These are phyloP conservation scores for Phaffomyces opuntiae DNA, from an alignment of 805 yeast genomes.

Conservation along the genomic window DNA sequence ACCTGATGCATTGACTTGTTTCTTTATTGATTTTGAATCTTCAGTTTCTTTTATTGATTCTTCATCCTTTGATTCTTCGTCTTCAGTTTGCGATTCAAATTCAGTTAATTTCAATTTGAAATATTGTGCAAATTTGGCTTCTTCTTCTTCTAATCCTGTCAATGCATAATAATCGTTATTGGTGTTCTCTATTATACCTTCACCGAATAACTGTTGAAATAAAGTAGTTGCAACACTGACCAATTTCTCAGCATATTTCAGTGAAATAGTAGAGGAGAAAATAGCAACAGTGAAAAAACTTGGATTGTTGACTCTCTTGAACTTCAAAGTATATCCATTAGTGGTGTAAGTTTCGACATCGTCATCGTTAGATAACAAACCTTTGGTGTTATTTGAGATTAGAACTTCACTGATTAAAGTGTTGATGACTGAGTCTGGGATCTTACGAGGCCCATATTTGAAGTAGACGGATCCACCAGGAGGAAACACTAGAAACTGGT, in stretches of 20 bases:
- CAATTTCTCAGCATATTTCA: slow-evolving; percentile 29
- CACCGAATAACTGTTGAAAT: slow-evolving; percentile 26
- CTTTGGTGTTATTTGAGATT: slow-evolving; percentile 30
- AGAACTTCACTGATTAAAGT: slow-evolving; percentile 42
- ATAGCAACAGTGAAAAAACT: slow-evolving; percentile 38
- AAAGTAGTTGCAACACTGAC: slow-evolving; percentile 25
- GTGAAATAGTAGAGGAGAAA: slow-evolving; percentile 31
- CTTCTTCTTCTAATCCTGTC: slow-evolving; percentile 25
- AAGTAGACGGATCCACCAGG: slow-evolving; percentile 48
- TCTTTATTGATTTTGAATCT: slow-evolving; percentile 4
- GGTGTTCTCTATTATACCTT: slow-evolving; percentile 19
- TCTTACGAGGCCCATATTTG: slow-evolving; percentile 34
- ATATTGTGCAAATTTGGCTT: slow-evolving; percentile 31
- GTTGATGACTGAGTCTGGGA: slow-evolving; percentile 36
- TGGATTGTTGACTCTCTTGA: slow-evolving; percentile 34
- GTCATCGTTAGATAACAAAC: slow-evolving; percentile 15
- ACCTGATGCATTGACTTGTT: slow-evolving; percentile 14
- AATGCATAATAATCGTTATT: slow-evolving; percentile 25
- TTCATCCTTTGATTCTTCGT: slow-evolving; percentile 11
- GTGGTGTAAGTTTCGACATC: slow-evolving; percentile 23
- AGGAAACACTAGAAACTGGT: slow-evolving; percentile 42
- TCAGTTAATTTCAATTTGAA: slow-evolving; percentile 31
- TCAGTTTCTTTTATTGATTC: slow-evolving; percentile 5
- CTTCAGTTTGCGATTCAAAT: slow-evolving; percentile 10
- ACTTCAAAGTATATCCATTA: slow-evolving; percentile 40